Evolutionary conservation across 768 basidiomycete species (phyloP), one percentile per base, ranked within the genome.

Genomic region (Trichaptum fuscoviolaceum): DNA sequence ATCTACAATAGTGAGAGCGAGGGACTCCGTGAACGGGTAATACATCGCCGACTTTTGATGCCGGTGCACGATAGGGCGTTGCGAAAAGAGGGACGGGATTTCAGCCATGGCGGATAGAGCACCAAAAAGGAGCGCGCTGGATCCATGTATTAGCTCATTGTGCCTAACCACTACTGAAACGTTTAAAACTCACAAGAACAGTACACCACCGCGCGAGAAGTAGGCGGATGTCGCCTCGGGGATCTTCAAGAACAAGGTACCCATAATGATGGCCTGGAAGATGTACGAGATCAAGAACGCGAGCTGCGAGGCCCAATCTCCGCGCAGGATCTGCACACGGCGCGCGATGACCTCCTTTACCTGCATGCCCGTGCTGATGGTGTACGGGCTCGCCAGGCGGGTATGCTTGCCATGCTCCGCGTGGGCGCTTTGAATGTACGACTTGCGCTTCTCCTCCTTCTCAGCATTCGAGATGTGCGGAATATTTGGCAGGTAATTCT

Each of bases 241-340:
- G 35, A 87, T 76, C 9, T 82, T 78, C 66, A 85, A 79, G 80
- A 90, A 93, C 30, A 90, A 83, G 0, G 85, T 86, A 27, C 90
- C 90, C 63, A 88, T 81, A 64, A 84, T 81, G 62, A 82, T 71
- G 52, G 81, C 81, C 68, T 85, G 83, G 69, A 87, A 77, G 34
- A 86, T 70, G 72, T 85, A 88, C 10, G 82, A 78, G 1, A 65
- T 57, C 34, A 71, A 70, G 18, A 74, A 67, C 69, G 70, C 67
- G n/a, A 73, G 71, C 4, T 78, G 79, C 0, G 78, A 73, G 10
- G 79, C 70, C 68, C 73, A 74, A 64, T 79, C 78, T 0, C 83
- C 83, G 7, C 70, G 69, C 20, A 84, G 65, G 26, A 84, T 83
- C 69, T 84, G 83, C 9, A 76, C 77, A 27, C 81, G 70, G 18